Evolutionary conservation across 495 filamentous ascomycete species (phyloP).

Genomic region (Penicillium canariense): DNA sequence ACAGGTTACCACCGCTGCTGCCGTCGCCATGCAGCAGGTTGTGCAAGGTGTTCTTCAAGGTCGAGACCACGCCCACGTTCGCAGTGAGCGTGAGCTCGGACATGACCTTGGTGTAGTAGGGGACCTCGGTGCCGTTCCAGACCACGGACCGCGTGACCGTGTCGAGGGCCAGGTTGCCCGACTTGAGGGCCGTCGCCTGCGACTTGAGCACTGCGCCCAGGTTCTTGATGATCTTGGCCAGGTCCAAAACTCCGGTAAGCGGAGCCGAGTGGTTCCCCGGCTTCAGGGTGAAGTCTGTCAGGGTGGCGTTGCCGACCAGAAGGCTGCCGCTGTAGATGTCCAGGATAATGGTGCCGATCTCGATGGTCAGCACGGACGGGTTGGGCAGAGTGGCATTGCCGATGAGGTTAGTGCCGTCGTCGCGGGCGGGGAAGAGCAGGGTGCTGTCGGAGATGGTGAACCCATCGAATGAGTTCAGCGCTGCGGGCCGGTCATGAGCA

Average conservation of each 20-base stretch:
- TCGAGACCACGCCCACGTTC: slow-evolving; percentile 25
- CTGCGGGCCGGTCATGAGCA: slow-evolving; percentile 15
- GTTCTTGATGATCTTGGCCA: slow-evolving; percentile 30
- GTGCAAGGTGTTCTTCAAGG: slow-evolving; percentile 37
- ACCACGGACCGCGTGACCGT: slow-evolving; percentile 31
- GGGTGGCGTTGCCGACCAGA: slow-evolving; percentile 51
- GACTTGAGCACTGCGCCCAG: slow-evolving; percentile 27
- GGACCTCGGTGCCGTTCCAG: slow-evolving; percentile 35
- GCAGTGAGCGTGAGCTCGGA: slow-evolving; percentile 33
- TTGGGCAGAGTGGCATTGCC: slow-evolving; percentile 40
- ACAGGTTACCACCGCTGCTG: neutral
- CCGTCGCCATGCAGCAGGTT: slow-evolving; percentile 11
- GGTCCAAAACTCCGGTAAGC: slow-evolving; percentile 43
- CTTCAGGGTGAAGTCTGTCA: slow-evolving; percentile 55
- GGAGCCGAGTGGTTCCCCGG: slow-evolving; percentile 59
- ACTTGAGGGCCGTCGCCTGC: slow-evolving; percentile 28
- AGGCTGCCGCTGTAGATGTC: slow-evolving; percentile 35
- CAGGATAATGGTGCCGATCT: slow-evolving; percentile 37
- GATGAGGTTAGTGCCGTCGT: slow-evolving; percentile 35
- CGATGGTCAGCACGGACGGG: slow-evolving; percentile 36
- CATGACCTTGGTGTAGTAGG: slow-evolving; percentile 45
- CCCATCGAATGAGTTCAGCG: slow-evolving; percentile 28
- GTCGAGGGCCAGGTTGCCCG: slow-evolving; percentile 33
- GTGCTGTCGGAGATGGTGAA: slow-evolving; percentile 28
- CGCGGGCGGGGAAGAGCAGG: slow-evolving; percentile 19